A percentile compares a stretch with the other conserved stretches of the same genome.
Evolutionary conservation across 306 rosid genomes (phyloP).

Genomic region (Vachellia collinsii): DNA sequence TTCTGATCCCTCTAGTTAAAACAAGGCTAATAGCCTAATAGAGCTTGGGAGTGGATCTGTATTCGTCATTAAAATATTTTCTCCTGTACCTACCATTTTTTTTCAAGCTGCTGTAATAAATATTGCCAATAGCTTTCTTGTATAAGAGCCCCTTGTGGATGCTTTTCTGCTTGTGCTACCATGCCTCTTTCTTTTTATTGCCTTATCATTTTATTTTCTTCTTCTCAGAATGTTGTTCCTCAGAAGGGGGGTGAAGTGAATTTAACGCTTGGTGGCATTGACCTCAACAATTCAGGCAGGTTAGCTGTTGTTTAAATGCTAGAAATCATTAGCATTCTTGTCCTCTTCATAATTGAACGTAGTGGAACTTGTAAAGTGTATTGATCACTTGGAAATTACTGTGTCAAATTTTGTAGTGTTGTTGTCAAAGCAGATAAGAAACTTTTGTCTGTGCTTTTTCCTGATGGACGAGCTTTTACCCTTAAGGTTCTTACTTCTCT

Average conservation of each 20-base stretch:
- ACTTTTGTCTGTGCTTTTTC: slow-evolving; percentile 90
- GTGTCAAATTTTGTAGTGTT: slow-evolving; percentile 66
- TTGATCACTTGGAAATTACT: slow-evolving; percentile 34
- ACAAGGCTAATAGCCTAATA: not conserved
- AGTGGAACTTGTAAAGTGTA: slow-evolving; percentile 21
- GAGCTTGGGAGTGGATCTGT: not conserved
- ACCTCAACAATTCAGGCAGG: slow-evolving; percentile 99
- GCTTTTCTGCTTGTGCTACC: slow-evolving; percentile 1
- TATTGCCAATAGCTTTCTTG: slow-evolving; percentile 11
- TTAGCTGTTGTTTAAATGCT: slow-evolving; percentile 63
- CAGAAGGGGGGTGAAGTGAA: slow-evolving; percentile 86
- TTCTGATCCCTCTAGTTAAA: slow-evolving; percentile 8
- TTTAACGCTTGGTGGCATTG: slow-evolving; percentile 98
- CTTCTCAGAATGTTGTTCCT: slow-evolving; percentile 70
- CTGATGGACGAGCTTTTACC: slow-evolving; percentile 96
- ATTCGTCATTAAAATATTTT: not conserved
- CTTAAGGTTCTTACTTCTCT: slow-evolving; percentile 76
- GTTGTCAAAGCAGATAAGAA: slow-evolving; percentile 91
- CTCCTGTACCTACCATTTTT: not conserved
- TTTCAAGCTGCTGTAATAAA: not conserved
- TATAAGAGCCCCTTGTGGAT: not conserved
- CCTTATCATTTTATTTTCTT: slow-evolving; percentile 24
- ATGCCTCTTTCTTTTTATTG: not conserved
- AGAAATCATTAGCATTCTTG: slow-evolving; percentile 5
- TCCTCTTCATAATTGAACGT: not conserved